Evolutionary conservation across 2,329 filamentous ascomycete species (phyloP), one percentile per base, ranked within the genome.

Genomic region (Fusarium buxicola): DNA sequence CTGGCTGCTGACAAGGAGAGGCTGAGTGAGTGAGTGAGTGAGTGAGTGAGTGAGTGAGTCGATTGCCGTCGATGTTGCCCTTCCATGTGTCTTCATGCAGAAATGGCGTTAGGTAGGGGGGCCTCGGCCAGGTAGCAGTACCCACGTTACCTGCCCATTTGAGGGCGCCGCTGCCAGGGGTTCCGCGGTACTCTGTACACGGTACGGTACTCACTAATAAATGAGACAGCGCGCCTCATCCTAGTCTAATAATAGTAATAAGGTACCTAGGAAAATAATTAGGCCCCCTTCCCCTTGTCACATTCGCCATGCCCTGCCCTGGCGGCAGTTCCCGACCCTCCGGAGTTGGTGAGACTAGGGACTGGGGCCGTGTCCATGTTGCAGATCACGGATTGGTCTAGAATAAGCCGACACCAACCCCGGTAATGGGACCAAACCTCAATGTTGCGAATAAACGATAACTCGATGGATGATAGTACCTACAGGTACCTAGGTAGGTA

Each of bases 61-160:
- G 47, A 24, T 49, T 61, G 50, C n/a, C n/a, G n/a, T 56, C 40
- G 50, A 54, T 49, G 54, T 54, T 66, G 62, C 58, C 57, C 59
- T 61, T 47, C 57, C 59, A 56, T 47, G 57, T 62, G 57, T 61
- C 46, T 48, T 52, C 38, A 49, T 65, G 53, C 58, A 52, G 43
- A 54, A 63, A 59, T 49, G 58, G 48, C 60, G 25, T 48, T 36
- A 12, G 8, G 16, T 5, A 15, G 34, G 44, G 21, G 35, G 11
- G 21, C 4, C 21, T 21, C 21, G 21, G 21, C 46, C 48, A 49
- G 24, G 27, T 35, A 63, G 30, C 35, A 44, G 58, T 65, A 63
- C 44, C 38, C 21, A 8, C 8, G 35, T 31, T 58, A 59, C 48
- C 45, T 58, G 53, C 21, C 46, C 36, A 11, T 25, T 28, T 24